Evolutionary conservation across 495 filamentous ascomycete genomes (phyloP).

Genomic region (Lasiosphaeris hirsuta): DNA sequence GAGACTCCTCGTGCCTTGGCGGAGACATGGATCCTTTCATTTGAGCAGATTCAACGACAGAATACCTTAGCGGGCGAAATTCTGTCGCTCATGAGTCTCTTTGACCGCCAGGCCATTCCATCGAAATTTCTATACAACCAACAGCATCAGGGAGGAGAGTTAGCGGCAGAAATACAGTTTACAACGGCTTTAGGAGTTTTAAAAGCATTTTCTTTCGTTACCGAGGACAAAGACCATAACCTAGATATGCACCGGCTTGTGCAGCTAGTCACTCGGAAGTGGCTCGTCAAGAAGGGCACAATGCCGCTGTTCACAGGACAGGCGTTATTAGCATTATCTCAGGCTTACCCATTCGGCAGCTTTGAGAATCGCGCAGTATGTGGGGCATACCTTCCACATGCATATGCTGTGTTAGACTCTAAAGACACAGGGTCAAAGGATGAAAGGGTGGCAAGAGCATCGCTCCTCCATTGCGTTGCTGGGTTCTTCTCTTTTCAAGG

Average conservation of each 20-base stretch:
- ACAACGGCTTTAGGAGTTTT: constrained; percentile 37
- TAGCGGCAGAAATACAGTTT: constrained; percentile 22
- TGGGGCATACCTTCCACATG: constrained; percentile 30
- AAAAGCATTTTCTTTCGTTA: constrained; percentile 41
- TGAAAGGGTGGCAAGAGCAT: constrained; percentile 15
- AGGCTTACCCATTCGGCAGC: constrained; percentile 32
- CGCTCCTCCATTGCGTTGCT: background rate
- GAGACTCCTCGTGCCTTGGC: constrained; percentile 30
- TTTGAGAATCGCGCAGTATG: constrained; percentile 29
- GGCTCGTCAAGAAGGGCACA: constrained; percentile 32
- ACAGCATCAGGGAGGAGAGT: constrained; percentile 1
- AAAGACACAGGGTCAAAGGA: constrained; percentile 4
- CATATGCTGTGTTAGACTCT: constrained; percentile 22
- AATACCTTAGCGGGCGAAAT: constrained; percentile 39
- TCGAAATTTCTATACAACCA: constrained; percentile 31
- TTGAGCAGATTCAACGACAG: constrained; percentile 37
- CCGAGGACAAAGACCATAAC: constrained; percentile 14
- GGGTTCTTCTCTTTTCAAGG: background rate
- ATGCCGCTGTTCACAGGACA: constrained; percentile 28
- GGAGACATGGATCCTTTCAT: constrained; percentile 38
- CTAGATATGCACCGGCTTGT: constrained; percentile 47
- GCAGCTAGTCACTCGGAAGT: constrained; percentile 44
- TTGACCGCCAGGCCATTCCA: constrained; percentile 45
- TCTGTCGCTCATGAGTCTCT: constrained; percentile 41
- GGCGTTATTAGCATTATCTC: constrained; percentile 30